Evolutionary conservation across 345 rosid genomes (phyloP), one percentile per base, ranked within the genome.

Genomic region (Durio zibethinus): DNA sequence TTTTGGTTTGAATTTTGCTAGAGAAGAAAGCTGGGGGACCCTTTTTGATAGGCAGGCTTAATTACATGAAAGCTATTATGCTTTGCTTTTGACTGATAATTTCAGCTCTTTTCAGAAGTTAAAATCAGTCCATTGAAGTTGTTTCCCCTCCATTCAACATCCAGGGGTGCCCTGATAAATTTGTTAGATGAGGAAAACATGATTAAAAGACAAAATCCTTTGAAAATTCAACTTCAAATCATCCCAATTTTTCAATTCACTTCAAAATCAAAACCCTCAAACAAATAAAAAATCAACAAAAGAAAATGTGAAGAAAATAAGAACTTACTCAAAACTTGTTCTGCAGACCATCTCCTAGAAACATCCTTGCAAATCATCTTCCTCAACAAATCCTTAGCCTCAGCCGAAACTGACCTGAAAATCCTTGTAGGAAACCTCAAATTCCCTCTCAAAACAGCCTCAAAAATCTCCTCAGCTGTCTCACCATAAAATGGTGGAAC

Each of bases 131-230:
- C 38, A 74, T 63, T 47, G 87, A 72, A 53, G 69, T 75, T 54
- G 90, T 69, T 79, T 86, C 91, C 50, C 91, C 91, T 60, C 79
- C 88, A 65, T 79, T 82, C 48, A 80, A 72, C 54, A 91, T 88
- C 97, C 94, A 91, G 11, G 88, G 89, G 63, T 86, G 94, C 79
- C 87, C 94, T 91, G 90, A n/a, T n/a, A n/a, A n/a, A n/a, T n/a
- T n/a, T n/a, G n/a, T n/a, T n/a, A n/a, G n/a, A n/a, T n/a, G n/a
- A n/a, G n/a, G n/a, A n/a, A n/a, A n/a, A n/a, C n/a, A n/a, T n/a
- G n/a, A n/a, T n/a, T n/a, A n/a, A 35, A 33, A 33, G 36, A 36
- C 38, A 36, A 36, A 36, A 36, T 36, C 38, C 5, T 36, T 36
- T 36, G 38, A 2, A 36, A 36, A 36, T 36, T 36, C 38, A 36